phyloP scores from a whole-genome alignment of 1,284 basidiomycete genomes.

The Golubevia pallescens region DNA sequence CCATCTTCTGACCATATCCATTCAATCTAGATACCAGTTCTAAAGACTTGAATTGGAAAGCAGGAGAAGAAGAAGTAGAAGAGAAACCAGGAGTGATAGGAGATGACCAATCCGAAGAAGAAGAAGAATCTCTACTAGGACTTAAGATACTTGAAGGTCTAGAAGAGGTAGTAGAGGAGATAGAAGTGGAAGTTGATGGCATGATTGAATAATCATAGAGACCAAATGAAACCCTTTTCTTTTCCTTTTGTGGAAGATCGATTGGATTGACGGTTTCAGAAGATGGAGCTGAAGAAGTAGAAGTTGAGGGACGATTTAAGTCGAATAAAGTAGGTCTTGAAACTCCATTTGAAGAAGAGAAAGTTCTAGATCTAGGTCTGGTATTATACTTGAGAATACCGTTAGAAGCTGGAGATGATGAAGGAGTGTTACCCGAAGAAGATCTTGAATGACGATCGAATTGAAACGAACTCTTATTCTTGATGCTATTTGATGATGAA shows the following conservation, averaged over 20 bases:
- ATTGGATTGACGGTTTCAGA: background rate
- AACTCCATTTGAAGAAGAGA: background rate
- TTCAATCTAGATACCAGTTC: background rate
- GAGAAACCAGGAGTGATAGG: background rate
- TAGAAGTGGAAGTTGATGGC: too few species aligned
- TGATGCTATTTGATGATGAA: background rate
- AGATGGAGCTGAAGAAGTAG: too few species aligned
- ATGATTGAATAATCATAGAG: background rate
- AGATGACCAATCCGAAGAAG: background rate
- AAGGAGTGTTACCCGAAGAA: background rate
- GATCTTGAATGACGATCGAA: background rate
- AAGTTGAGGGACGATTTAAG: background rate
- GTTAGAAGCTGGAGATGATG: background rate
- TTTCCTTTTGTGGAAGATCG: background rate
- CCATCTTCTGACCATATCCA: background rate
- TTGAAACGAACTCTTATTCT: background rate
- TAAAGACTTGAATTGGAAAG: background rate
- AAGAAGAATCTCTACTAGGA: background rate
- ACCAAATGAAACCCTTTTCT: background rate
- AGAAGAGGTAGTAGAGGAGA: background rate
- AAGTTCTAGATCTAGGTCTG: background rate
- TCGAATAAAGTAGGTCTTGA: background rate
- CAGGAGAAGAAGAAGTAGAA: background rate
- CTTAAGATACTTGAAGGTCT: background rate
- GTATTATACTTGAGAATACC: background rate